These are phyloP conservation scores for Trametes punicea DNA, from an alignment of 768 basidiomycete genomes.

Conservation along the genomic window DNA sequence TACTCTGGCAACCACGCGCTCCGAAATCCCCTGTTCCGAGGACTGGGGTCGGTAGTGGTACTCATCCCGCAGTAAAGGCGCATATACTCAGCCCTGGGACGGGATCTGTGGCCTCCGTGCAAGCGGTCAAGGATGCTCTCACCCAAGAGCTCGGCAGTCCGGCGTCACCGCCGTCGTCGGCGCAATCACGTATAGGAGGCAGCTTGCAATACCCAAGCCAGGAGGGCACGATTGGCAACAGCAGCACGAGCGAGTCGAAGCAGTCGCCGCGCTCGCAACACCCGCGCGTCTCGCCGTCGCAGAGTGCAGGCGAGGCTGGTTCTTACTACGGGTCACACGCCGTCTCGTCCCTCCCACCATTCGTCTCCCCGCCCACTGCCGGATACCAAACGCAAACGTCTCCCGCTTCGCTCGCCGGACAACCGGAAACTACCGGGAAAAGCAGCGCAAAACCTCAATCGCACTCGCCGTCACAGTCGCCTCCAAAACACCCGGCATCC, in stretches of 20 bases:
- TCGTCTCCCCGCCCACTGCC: too few species aligned
- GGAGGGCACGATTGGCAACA: background rate
- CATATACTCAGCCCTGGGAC: background rate
- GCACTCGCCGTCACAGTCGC: background rate
- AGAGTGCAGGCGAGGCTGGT: background rate
- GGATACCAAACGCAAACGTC: background rate
- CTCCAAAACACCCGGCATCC: background rate
- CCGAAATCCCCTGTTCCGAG: background rate
- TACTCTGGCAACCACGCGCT: background rate
- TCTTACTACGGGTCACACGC: conserved; percentile 4
- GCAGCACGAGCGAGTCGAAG: background rate
- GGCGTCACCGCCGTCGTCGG: background rate
- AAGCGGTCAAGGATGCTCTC: conserved; percentile 19
- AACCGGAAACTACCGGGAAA: too few species aligned
- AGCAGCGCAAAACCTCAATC: too few species aligned
- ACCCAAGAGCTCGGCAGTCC: conserved; percentile 3
- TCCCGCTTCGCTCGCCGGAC: background rate
- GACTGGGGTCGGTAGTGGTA: too few species aligned
- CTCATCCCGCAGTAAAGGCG: too few species aligned
- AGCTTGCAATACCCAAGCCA: conserved; percentile 4
- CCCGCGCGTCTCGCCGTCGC: background rate
- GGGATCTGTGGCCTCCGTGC: conserved; percentile 9
- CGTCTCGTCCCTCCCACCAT: background rate
- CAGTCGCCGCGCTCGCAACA: background rate
- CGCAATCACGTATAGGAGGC: background rate